Evolutionary conservation across 306 rosid genomes (phyloP), one percentile per base, ranked within the genome.

Genomic region (Fragaria vesca): DNA sequence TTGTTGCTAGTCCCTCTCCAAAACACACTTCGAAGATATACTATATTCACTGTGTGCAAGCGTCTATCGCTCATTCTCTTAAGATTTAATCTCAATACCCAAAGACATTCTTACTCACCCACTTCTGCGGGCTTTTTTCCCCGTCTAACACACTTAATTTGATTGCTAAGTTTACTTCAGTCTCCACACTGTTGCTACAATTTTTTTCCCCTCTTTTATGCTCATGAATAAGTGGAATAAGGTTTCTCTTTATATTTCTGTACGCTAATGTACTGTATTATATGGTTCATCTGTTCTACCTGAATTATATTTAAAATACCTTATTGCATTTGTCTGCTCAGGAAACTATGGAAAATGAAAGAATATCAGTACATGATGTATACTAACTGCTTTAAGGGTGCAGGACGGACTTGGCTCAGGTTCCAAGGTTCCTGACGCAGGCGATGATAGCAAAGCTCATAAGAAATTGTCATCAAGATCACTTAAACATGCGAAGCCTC

Each of bases 351-450:
- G 6, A 63, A 63, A 30, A 63, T 65, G 67, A 16, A 62, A 47
- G 12, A 28, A 62, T 12, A 4, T 65, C 21, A 34, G 43, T 65
- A 65, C 24, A 43, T 43, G 47, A 43, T 2, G 2, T 43, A 32
- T 54, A 47, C 76, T 78, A 66, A 69, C 69, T 26, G 38, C 40
- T 76, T 78, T 71, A 69, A 26, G 66, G 79, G 81, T 83, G 81
- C 92, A 94, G 98, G 93, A 87, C 47, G 83, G 45, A 42, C 45
- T 42, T 42, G 45, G 45, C 45, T 42, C 45, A 42, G 45, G 60
- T 78, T 67, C 89, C 42, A 83, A 78, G 79, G 82, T 89, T 47
- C 84, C 85, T 74, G 81, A 78, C 42, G 79, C 12, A 76, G 84
- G 72, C 48, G 78, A 78, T 76, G 80, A 90, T 71, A 66, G 21